Conservation (phyloP, 176 grass and related monocot species). For the Thalia dealbata region DNA sequence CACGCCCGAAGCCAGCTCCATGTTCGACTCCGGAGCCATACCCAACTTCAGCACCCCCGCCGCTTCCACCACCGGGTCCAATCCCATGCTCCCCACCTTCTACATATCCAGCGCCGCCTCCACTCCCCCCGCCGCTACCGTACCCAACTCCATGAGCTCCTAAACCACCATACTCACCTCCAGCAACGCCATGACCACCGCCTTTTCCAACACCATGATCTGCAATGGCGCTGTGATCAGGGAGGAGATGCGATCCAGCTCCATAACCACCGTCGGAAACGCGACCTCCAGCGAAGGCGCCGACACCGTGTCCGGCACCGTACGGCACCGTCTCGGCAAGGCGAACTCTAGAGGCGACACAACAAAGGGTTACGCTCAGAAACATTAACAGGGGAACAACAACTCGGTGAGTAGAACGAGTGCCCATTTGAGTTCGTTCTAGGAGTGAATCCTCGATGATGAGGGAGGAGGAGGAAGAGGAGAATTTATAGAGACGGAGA, state of each 20-base stretch:
- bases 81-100: not conserved
- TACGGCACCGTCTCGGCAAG: not conserved
- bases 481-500: not conserved
- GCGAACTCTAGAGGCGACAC: not conserved
- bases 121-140: not conserved
- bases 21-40: not conserved
- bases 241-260: not conserved
- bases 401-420: not conserved
- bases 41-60: not conserved
- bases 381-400: not conserved
- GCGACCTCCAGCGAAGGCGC: not conserved
- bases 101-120: not conserved
- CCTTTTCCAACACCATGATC: not conserved
- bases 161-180: slow-evolving; percentile 1
- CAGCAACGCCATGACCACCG: not conserved
- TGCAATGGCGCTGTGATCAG: not conserved
- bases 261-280: not conserved
- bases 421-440: not conserved
- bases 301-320: not conserved
- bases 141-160: slow-evolving; percentile 1
- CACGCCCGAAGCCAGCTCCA: not conserved
- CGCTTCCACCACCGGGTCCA: not conserved
- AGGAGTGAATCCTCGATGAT: not conserved
- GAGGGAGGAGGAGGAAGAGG: no score
- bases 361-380: not conserved